Evolutionary conservation across 1,284 basidiomycete genomes (phyloP).

Genomic region (Pisolithus thermaeus): DNA sequence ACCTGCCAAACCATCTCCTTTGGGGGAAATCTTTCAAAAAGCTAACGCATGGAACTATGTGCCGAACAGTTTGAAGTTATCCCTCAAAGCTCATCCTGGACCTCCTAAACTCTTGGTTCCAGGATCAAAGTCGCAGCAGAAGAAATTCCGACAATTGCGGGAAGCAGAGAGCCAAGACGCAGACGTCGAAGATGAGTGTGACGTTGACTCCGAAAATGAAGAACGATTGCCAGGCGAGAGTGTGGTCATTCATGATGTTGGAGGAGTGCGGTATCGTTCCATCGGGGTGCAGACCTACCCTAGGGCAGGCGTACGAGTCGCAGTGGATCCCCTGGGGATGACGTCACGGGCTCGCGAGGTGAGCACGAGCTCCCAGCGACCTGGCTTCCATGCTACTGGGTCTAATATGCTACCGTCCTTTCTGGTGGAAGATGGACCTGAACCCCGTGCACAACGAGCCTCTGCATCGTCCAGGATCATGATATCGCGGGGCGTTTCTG

Average conservation of each 20-base stretch:
- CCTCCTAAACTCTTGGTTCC: conserved; percentile 39
- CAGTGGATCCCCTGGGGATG: conserved; percentile 16
- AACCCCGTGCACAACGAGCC: conserved; percentile 10
- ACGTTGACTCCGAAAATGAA: conserved; percentile 49
- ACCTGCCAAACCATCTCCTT: conserved; percentile 28
- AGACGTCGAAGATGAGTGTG: conserved; percentile 69
- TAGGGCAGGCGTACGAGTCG: conserved; percentile 20
- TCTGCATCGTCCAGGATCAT: neutral
- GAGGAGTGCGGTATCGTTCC: conserved; percentile 19
- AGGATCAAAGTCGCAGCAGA: conserved; percentile 41
- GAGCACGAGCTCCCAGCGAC: conserved; percentile 25
- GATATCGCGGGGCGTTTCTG: neutral
- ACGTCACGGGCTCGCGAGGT: conserved; percentile 6
- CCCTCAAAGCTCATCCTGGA: conserved; percentile 53
- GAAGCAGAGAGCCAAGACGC: conserved; percentile 74
- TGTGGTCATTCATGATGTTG: conserved; percentile 2
- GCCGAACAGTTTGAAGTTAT: conserved; percentile 74
- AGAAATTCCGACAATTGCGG: conserved; percentile 43
- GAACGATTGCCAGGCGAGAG: conserved; percentile 16
- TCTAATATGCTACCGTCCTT: conserved; percentile 21
- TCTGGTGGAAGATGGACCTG: conserved; percentile 23
- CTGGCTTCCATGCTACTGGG: conserved; percentile 31
- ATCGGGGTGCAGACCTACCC: conserved; percentile 28
- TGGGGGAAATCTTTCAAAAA: conserved; percentile 47
- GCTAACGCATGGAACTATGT: conserved; percentile 81